Base-by-base conservation (phyloP, 208 protist species). In the Trypanosoma mega region DNA sequence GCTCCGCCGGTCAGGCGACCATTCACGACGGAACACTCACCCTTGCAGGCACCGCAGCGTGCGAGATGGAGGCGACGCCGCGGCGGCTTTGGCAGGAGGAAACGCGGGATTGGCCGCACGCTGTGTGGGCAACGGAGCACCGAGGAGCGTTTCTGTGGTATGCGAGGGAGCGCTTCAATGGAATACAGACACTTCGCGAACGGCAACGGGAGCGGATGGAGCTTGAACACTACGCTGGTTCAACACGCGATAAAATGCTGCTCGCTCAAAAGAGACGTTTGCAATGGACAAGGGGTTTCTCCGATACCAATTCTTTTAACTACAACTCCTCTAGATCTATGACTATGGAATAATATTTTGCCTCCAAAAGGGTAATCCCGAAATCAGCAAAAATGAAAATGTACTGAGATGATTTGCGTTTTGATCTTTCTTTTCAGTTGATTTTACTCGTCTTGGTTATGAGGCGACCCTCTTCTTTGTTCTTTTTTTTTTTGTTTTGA, bases 171-270 rank as follows among this genome's bases (percentile, higher is more conserved):
- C 67, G 74, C 3, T 51, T 53, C 18, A 4, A 7, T 0, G 54
- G 57, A 49, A 12, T 72, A 8, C n/a, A 57, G 0, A 47, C 37
- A 2, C 34, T 80, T 12, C 56, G 36, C n/a, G 14, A 34, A 41
- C 74, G 46, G 2, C 55, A 26, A 11, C 46, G 64, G 54, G 36
- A 72, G 18, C 53, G 59, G 12, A 29, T 30, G 44, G 68, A 76
- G 48, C 36, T 80, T 49, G 60, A 80, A 48, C 45, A 55, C 21
- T 65, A 59, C 34, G 29, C 59, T 23, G 67, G 74, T 4, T 53
- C 41, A 6, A 36, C 18, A 23, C 48, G 37, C 16, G 51, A 64
- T 4, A 59, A 59, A 27, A 20, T 50, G 18, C 7, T 29, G 0
- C 30, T 50, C 21, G 21, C 34, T 31, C 14, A 18, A 7, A 56